Conservation (phyloP, 2,329 filamentous ascomycete species). For the Botrytis medusae region DNA sequence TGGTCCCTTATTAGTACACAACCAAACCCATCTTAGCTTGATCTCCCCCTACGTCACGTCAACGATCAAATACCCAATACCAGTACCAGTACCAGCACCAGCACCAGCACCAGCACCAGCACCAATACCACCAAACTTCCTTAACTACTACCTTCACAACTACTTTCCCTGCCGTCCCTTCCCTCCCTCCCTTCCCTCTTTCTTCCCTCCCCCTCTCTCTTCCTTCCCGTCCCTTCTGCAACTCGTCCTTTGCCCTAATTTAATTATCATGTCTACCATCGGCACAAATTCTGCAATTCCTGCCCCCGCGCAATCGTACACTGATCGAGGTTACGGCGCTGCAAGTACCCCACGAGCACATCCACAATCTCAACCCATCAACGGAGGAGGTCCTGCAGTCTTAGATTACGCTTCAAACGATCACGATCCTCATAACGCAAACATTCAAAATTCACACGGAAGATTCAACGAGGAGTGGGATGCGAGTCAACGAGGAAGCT, state of each 20-base stretch:
- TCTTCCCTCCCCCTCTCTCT: background rate
- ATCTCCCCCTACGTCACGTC: conserved; percentile 7
- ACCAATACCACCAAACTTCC: background rate
- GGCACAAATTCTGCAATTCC: conserved; percentile 31
- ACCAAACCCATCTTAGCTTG: conserved; percentile 4
- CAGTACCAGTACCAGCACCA: too few species aligned
- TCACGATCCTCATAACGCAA: conserved; percentile 33
- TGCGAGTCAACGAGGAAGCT: conserved; percentile 64
- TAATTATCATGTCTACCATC: conserved; percentile 31
- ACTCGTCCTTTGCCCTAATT: background rate
- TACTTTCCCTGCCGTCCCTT: background rate
- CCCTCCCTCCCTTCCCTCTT: background rate
- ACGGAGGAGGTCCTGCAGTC: conserved; percentile 34
- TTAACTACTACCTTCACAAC: background rate
- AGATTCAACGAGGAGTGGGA: conserved; percentile 72
- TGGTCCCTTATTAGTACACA: background rate
- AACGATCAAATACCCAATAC: background rate
- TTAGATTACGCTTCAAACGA: conserved; percentile 29
- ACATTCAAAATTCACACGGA: conserved; percentile 40
- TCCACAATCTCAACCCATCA: conserved; percentile 24
- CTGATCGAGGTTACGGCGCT: conserved; percentile 37
- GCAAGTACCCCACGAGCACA: conserved; percentile 28
- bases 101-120: too few species aligned
- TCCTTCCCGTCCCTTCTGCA: background rate
- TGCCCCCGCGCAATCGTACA: conserved; percentile 34